Conservation (phyloP, 2,329 filamentous ascomycete genomes). For the Grosmannia serpens region DNA sequence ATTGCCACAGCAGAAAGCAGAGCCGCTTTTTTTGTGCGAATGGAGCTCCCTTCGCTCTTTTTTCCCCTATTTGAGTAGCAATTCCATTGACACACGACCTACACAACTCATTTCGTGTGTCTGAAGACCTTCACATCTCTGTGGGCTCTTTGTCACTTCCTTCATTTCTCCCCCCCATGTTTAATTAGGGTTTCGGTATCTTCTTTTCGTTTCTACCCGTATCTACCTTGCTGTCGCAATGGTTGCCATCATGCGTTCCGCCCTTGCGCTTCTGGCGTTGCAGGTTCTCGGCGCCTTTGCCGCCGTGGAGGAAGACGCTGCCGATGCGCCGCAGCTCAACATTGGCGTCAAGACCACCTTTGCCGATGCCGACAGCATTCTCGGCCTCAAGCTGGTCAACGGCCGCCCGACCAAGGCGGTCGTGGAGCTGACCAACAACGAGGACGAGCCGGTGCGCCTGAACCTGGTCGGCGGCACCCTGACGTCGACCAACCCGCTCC, state of each 20-base stretch:
- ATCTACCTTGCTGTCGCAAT: slow-evolving; percentile 34
- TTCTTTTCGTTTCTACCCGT: slow-evolving; percentile 1
- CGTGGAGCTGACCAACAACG: slow-evolving; percentile 74
- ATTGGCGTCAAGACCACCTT: slow-evolving; percentile 54
- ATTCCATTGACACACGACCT: background rate
- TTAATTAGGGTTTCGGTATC: slow-evolving; percentile 1
- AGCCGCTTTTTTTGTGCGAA: background rate
- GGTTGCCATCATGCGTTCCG: slow-evolving; percentile 62
- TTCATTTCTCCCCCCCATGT: slow-evolving; percentile 7
- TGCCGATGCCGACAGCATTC: slow-evolving; percentile 61
- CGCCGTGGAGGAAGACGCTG: slow-evolving; percentile 38
- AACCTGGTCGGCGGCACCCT: slow-evolving; percentile 68
- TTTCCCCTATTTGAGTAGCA: background rate
- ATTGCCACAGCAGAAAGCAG: slow-evolving; percentile 1
- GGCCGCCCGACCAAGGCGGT: slow-evolving; percentile 74
- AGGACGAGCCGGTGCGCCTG: slow-evolving; percentile 63
- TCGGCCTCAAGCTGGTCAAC: slow-evolving; percentile 93
- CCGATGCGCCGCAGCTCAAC: slow-evolving; percentile 36
- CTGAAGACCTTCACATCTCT: background rate
- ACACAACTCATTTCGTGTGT: background rate
- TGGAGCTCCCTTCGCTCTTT: background rate
- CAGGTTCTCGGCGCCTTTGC: slow-evolving; percentile 55
- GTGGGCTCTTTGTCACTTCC: background rate
- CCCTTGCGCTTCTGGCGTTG: slow-evolving; percentile 60
- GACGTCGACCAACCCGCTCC: slow-evolving; percentile 41